Evolutionary conservation across 306 rosid genomes (phyloP), one percentile per base, ranked within the genome.

Genomic region (Hippophae tibetana): DNA sequence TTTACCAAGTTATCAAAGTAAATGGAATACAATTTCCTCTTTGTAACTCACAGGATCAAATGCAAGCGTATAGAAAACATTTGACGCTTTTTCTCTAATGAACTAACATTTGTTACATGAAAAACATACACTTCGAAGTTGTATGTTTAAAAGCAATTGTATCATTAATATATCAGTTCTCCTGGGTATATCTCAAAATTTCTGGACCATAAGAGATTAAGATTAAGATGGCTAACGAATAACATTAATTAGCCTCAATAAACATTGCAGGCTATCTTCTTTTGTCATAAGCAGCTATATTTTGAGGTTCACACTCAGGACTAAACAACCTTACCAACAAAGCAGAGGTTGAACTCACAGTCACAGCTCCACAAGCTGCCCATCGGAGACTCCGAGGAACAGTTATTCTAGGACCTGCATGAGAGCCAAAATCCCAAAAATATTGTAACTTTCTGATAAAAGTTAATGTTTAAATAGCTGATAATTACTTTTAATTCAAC

Each of bases 281-380:
- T 53, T 69, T 80, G 84, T 92, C 99, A 72, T 81, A 92, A 67
- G 89, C 90, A 73, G 89, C 96, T 63, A 88, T 88, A 55, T 92
- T 92, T 61, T 92, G 99, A 47, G 99, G 96, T 68, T 92, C 99
- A 52, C 99, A 92, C 75, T 92, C 95, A 7, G 99, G 95, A 62
- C 99, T 85, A 66, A 92, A 76, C 60, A 85, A 75, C 7, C 86
- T 82, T 23, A 92, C 99, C 74, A 92, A 74, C 78, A 92, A 78
- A 73, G 95, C 94, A 6, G 95, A 70, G 66, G 95, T 63, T 40
- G 99, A 76, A 74, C 99, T 77, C 7, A 72, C 71, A 13, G 90
- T 70, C 49, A 84, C 80, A 13, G 93, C 96, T 54, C 96, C 96
- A 57, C 96, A 82, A 13, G 93, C 86, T 10, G 82, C 96, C 96